A percentile compares a stretch with the other conserved stretches of the same genome.
phyloP scores from a whole-genome alignment of 2,329 filamentous ascomycete genomes.

The Ophiostoma angusticollis region DNA sequence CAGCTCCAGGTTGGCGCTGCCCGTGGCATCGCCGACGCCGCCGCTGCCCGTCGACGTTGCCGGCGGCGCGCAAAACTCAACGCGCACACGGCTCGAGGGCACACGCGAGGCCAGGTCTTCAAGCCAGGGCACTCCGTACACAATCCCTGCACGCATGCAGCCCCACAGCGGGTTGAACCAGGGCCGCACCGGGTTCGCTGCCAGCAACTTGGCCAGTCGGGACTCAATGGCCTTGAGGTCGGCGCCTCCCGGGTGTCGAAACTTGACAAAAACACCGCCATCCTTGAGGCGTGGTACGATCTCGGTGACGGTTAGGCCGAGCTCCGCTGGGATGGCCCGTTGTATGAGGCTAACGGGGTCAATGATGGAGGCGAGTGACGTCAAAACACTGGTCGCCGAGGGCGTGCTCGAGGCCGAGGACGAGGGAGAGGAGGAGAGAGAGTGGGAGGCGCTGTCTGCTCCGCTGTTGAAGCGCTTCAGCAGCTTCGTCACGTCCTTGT shows the following conservation, averaged over 20 bases:
- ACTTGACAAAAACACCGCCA: conserved; percentile 87
- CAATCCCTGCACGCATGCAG: conserved; percentile 53
- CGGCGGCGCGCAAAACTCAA: conserved; percentile 69
- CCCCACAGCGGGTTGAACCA: conserved; percentile 78
- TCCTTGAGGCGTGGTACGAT: conserved; percentile 79
- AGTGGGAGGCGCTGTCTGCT: conserved; percentile 27
- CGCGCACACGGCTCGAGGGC: conserved; percentile 60
- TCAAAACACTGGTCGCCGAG: not conserved
- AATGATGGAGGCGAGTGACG: conserved; percentile 14
- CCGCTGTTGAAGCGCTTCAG: conserved; percentile 39
- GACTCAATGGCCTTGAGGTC: conserved; percentile 31
- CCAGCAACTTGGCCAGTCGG: conserved; percentile 48
- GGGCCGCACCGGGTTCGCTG: conserved; percentile 60
- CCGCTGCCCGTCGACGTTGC: conserved; percentile 22
- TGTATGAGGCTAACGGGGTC: conserved; percentile 43
- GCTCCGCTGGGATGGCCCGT: conserved; percentile 47
- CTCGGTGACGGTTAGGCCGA: conserved; percentile 61
- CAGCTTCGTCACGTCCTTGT: conserved; percentile 35
- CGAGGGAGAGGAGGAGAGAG: not conserved
- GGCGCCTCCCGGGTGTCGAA: conserved; percentile 37
- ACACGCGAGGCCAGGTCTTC: conserved; percentile 72
- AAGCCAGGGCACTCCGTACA: conserved; percentile 80
- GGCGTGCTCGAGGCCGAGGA: not conserved
- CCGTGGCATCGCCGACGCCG: conserved; percentile 28
- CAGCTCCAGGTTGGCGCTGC: conserved; percentile 57